phyloP scores from a whole-genome alignment of 768 basidiomycete species.

The Auricularia auricula-judae region DNA sequence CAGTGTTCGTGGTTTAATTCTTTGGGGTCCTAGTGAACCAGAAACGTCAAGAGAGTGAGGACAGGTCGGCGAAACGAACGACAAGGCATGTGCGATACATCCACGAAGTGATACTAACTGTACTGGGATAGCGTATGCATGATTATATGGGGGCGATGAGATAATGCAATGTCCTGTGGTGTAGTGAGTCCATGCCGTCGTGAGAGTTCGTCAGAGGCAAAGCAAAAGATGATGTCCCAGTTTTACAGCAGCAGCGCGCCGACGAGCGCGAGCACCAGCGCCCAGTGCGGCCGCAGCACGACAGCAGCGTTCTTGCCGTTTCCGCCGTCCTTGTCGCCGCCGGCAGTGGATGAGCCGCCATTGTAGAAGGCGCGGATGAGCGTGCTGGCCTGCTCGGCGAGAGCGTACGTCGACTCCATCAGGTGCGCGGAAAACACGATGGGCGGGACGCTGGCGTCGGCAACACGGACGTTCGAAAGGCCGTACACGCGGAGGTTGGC shows the following conservation, averaged over 20 bases:
- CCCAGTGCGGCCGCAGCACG: background rate
- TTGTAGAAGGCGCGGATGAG: constrained; percentile 31
- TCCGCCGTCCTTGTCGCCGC: background rate
- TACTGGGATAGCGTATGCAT: background rate
- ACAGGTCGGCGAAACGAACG: background rate
- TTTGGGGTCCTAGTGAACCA: too few relatives aligned
- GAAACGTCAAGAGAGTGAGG: too few relatives aligned
- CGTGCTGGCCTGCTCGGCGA: constrained; percentile 38
- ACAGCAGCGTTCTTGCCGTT: background rate
- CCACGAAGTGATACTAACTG: background rate
- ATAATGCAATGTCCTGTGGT: background rate
- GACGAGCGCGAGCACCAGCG: background rate
- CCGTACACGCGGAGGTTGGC: constrained; percentile 47
- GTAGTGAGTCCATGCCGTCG: background rate
- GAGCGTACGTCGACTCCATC: constrained; percentile 26
- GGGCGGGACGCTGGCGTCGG: constrained; percentile 48
- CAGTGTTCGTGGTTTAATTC: too few relatives aligned
- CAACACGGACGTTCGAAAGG: constrained; percentile 43
- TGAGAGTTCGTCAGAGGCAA: background rate
- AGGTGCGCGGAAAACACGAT: constrained; percentile 38
- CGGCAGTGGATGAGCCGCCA: constrained; percentile 6
- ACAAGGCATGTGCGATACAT: background rate
- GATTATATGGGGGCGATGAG: background rate
- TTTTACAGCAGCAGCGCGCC: background rate
- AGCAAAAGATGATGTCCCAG: background rate